A percentile compares a stretch with the other conserved stretches of the same genome.
phyloP scores from a whole-genome alignment of 2,329 filamentous ascomycete species.

The Ophidiomyces ophidiicola region DNA sequence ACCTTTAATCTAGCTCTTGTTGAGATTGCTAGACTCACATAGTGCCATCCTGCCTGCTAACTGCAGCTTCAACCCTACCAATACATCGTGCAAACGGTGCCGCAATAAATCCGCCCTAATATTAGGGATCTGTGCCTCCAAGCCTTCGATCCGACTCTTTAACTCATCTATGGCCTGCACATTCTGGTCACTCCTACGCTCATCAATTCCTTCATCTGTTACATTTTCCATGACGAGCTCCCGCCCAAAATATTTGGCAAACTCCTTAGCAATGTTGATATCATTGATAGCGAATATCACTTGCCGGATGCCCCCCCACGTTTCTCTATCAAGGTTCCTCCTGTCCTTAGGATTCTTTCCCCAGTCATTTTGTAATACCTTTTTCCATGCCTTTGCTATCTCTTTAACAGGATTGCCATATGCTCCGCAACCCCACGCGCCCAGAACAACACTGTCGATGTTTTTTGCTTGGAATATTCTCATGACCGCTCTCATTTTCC shows the following conservation, averaged over 20 bases:
- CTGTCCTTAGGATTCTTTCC: background rate
- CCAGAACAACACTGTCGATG: conserved; percentile 9
- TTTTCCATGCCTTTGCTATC: conserved; percentile 9
- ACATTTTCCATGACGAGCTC: conserved; percentile 2
- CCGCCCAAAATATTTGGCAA: conserved; percentile 7
- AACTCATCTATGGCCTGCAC: conserved; percentile 8
- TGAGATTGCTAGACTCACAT: background rate
- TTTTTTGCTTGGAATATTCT: conserved; percentile 9
- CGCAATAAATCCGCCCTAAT: conserved; percentile 4
- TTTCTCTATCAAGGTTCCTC: conserved; percentile 1
- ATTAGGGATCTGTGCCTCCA: conserved; percentile 3
- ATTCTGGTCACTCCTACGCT: background rate
- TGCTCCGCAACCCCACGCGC: conserved; percentile 11
- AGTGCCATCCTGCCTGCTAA: background rate
- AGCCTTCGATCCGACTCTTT: conserved; percentile 4
- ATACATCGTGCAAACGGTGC: conserved; percentile 6
- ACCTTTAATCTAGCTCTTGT: too few species aligned
- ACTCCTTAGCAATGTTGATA: conserved; percentile 3
- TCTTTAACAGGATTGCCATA: conserved; percentile 10
- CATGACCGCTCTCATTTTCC: conserved; percentile 10
- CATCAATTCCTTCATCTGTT: conserved; percentile 1
- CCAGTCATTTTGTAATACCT: conserved; percentile 1
- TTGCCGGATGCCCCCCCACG: conserved; percentile 7
- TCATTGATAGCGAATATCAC: conserved; percentile 11
- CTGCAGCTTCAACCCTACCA: conserved; percentile 6